These are phyloP conservation scores for Podospora fimiseda DNA, from an alignment of 495 filamentous ascomycete genomes.

Conservation along the genomic window DNA sequence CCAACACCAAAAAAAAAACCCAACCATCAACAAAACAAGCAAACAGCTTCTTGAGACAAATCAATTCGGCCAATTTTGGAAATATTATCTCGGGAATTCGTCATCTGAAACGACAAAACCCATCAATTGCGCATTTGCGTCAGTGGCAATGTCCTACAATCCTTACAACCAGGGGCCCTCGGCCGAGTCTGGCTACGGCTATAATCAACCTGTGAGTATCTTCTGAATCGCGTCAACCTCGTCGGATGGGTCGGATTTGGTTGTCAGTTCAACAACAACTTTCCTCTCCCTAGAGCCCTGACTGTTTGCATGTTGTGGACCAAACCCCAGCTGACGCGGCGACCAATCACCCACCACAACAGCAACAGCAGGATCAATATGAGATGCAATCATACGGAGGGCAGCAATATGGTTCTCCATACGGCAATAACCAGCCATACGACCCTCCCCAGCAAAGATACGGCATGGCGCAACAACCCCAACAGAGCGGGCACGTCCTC, in stretches of 20 bases:
- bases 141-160: slow-evolving; percentile 40
- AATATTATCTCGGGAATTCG: too few relatives aligned
- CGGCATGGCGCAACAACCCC: slow-evolving; percentile 19
- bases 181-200: slow-evolving; percentile 44
- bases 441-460: slow-evolving; percentile 12
- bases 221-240: not conserved
- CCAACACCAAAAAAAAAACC: not conserved
- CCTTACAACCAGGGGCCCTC: slow-evolving; percentile 40
- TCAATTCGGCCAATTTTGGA: not conserved
- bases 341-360: not conserved
- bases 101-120: not conserved
- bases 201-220: slow-evolving; percentile 23
- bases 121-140: slow-evolving; percentile 15
- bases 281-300: not conserved
- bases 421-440: slow-evolving; percentile 9
- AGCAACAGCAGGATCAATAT: slow-evolving; percentile 28
- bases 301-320: not conserved
- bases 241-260: not conserved
- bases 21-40: not conserved
- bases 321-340: not conserved
- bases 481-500: slow-evolving; percentile 30
- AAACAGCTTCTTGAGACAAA: not conserved
- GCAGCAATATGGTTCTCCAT: slow-evolving; percentile 17
- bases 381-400: slow-evolving; percentile 32
- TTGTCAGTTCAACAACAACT: not conserved